Base-by-base conservation (phyloP, 257 asterid genomes). In the Oldenlandia corymbosa region DNA sequence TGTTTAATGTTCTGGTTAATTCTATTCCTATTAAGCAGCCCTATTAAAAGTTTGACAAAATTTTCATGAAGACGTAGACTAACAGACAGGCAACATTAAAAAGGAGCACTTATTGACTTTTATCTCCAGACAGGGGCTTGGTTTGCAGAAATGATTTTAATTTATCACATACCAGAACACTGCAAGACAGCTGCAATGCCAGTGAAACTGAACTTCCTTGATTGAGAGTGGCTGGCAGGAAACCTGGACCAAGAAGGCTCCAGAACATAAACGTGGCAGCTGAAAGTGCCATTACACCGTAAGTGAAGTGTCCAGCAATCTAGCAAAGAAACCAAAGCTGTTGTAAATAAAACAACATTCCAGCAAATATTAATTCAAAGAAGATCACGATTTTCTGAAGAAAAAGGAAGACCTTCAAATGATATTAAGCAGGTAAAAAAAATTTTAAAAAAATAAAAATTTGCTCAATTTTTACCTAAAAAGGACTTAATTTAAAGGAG, bases 161-260 rank as follows among this genome's bases (percentile, higher is more conserved):
- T 59, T 61, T 30, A 50, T 51, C 8, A 36, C 73, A 45, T 93
- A 90, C 99, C 99, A 93, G 84, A 60, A 93, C 99, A 60, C 95
- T 93, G 77, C 99, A 93, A 62, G 99, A 93, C 80, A 93, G 97
- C 76, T 93, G 99, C 84, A 90, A 74, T 0, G 99, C 99, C 85
- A 93, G 74, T 51, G 99, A 90, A 82, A 88, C 85, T 47, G 86
- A 68, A 81, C 85, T 84, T 75, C 97, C 96, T 75, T 90, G 97
- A 80, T 85, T 79, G 73, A 93, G 77, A 71, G 95, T 77, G 55
- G 90, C 87, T 39, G 99, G 97, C 74, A 93, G 85, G 72, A 90
- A 52, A 53, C 64, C 88, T 21, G 91, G 74, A 75, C 99, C 95
- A 75, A 85, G 83, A 63, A 81, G 77, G 79, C 81, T 93, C 96